Percentiles rank a stretch among this genome's conserved stretches.
Evolutionary conservation across 1,139 yeast species (phyloP).

Genomic region (Pichia sp.): DNA sequence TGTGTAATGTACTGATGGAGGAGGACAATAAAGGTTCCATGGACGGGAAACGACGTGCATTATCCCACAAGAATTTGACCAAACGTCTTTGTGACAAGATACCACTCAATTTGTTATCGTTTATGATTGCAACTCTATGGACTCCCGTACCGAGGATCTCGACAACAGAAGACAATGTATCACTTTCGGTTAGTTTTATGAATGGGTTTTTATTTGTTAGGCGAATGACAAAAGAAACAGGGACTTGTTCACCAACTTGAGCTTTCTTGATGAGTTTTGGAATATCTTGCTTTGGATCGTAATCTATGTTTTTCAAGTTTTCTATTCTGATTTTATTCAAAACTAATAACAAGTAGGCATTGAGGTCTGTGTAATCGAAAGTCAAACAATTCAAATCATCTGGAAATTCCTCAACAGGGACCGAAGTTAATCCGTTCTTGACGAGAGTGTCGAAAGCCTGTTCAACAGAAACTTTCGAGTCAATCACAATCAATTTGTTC

Average conservation of each 20-base stretch:
- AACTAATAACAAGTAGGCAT: slow-evolving; percentile 53
- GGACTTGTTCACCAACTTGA: slow-evolving; percentile 65
- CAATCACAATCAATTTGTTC: slow-evolving; percentile 70
- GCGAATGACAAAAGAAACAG: slow-evolving; percentile 73
- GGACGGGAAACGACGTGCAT: slow-evolving; percentile 78
- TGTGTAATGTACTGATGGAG: slow-evolving; percentile 60
- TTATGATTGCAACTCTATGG: slow-evolving; percentile 82
- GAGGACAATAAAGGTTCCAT: slow-evolving; percentile 70
- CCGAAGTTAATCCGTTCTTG: slow-evolving; percentile 69
- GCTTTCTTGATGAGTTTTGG: slow-evolving; percentile 44
- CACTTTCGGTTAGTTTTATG: slow-evolving; percentile 65
- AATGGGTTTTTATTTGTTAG: slow-evolving; percentile 86
- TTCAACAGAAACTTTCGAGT: slow-evolving; percentile 67
- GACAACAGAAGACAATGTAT: slow-evolving; percentile 67
- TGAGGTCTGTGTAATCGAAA: slow-evolving; percentile 88
- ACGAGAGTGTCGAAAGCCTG: slow-evolving; percentile 78
- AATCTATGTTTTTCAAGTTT: slow-evolving; percentile 28
- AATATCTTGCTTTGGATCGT: slow-evolving; percentile 33
- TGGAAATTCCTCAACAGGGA: slow-evolving; percentile 64
- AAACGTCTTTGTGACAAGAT: slow-evolving; percentile 85
- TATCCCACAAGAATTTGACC: slow-evolving; percentile 82
- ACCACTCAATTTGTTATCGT: slow-evolving; percentile 58
- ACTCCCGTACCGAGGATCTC: slow-evolving; percentile 89
- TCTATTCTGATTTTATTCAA: slow-evolving; percentile 34
- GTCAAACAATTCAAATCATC: slow-evolving; percentile 66